Conservation (phyloP, 805 yeast species). For the Ogataea naganishii region DNA sequence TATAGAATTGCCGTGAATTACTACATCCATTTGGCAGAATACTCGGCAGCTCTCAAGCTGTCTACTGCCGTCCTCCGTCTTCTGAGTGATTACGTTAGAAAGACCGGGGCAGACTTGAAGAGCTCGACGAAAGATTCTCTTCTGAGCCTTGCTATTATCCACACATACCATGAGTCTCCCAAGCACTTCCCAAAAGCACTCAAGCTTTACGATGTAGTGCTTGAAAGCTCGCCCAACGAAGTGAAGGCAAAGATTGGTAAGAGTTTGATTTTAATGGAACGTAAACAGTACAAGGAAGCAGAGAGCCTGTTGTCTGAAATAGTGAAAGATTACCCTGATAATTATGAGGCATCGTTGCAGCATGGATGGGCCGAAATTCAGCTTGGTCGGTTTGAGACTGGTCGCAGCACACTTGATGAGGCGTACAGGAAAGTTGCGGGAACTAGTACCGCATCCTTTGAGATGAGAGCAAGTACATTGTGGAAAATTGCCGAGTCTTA, state of each 20-base stretch:
- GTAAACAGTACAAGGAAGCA: slow-evolving; percentile 50
- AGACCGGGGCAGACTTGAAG: slow-evolving; percentile 37
- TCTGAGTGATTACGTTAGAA: slow-evolving; percentile 37
- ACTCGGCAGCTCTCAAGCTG: slow-evolving; percentile 48
- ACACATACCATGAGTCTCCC: slow-evolving; percentile 85
- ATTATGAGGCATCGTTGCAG: slow-evolving; percentile 56
- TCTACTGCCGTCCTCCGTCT: slow-evolving; percentile 53
- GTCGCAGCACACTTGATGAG: slow-evolving; percentile 38
- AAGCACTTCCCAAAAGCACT: slow-evolving; percentile 74
- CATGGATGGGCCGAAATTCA: slow-evolving; percentile 71
- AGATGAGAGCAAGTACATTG: slow-evolving; percentile 46
- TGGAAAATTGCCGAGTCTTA: slow-evolving; percentile 74
- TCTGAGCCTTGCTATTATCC: slow-evolving; percentile 61
- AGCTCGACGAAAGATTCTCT: slow-evolving; percentile 52
- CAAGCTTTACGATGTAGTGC: slow-evolving; percentile 56
- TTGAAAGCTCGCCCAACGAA: slow-evolving; percentile 28
- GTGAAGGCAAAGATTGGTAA: slow-evolving; percentile 70
- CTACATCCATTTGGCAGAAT: slow-evolving; percentile 53
- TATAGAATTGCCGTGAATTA: slow-evolving; percentile 57
- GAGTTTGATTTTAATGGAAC: slow-evolving; percentile 67
- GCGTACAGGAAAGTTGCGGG: slow-evolving; percentile 40
- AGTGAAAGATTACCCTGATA: slow-evolving; percentile 36
- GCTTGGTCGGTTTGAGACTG: slow-evolving; percentile 39
- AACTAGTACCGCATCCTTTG: slow-evolving; percentile 41
- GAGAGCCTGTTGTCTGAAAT: slow-evolving; percentile 42